Percentiles rank a stretch among this genome's conserved stretches.
Conservation (phyloP, 1,284 basidiomycete genomes). For the Cryptococcus jaspeensis region DNA sequence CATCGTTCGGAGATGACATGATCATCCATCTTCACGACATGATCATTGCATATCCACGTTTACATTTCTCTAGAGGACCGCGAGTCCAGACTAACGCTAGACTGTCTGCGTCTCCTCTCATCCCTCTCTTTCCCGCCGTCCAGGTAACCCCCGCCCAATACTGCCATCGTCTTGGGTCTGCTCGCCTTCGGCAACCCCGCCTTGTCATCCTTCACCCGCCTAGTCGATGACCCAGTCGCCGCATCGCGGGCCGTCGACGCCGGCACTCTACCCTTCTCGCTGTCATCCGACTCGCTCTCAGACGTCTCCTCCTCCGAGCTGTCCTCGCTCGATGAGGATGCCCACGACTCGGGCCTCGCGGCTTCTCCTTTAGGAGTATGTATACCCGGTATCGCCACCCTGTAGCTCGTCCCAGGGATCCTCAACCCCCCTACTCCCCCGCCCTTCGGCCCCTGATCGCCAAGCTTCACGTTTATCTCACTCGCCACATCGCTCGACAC, state of each 20-base stretch:
- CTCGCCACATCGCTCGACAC: not conserved
- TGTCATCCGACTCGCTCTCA: not conserved
- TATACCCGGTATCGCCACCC: constrained; percentile 6
- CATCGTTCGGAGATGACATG: too few species aligned
- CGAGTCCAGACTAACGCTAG: constrained; percentile 3
- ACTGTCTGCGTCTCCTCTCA: not conserved
- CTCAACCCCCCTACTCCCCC: constrained; percentile 10
- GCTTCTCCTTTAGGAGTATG: not conserved
- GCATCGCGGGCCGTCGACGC: too few species aligned
- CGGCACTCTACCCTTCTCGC: too few species aligned
- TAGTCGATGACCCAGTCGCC: not conserved
- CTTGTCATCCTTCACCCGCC: not conserved
- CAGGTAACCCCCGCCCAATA: constrained; percentile 17
- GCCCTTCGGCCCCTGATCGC: not conserved
- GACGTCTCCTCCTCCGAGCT: not conserved
- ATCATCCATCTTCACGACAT: not conserved
- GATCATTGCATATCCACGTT: not conserved
- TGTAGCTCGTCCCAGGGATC: constrained; percentile 22
- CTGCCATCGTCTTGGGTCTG: constrained; percentile 9
- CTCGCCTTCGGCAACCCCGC: not conserved
- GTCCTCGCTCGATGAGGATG: not conserved
- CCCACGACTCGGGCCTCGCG: constrained; percentile 9
- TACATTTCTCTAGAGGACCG: not conserved
- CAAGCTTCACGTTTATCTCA: not conserved
- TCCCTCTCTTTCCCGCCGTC: constrained; percentile 12